phyloP scores from a whole-genome alignment of 306 rosid genomes.

The Pyrus communis region DNA sequence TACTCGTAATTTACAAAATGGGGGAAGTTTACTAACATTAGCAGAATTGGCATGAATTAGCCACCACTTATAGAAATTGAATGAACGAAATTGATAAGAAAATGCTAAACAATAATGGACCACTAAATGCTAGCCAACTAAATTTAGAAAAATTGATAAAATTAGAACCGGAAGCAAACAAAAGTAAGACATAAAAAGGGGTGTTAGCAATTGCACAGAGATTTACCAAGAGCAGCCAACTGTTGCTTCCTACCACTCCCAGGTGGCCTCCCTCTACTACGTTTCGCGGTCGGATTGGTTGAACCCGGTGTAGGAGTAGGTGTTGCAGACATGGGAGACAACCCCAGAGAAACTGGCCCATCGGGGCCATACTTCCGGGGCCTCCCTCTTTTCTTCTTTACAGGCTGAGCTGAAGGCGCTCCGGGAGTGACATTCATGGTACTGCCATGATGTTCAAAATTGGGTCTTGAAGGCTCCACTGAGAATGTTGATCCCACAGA shows the following conservation, averaged over 20 bases:
- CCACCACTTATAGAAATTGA: neutral
- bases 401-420: conserved; percentile 52
- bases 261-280: conserved; percentile 69
- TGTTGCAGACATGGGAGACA: conserved; percentile 61
- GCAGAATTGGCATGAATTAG: conserved; percentile 7
- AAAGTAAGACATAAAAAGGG: neutral
- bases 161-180: neutral
- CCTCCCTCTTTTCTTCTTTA: conserved; percentile 89
- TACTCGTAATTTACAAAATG: neutral
- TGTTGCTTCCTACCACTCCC: conserved; percentile 94
- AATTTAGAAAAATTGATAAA: neutral
- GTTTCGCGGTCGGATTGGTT: conserved; percentile 33
- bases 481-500: conserved; percentile 53
- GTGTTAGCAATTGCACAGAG: neutral
- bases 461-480: conserved; percentile 38
- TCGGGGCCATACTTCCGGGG: conserved; percentile 86
- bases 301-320: conserved; percentile 47
- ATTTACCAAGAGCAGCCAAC: conserved; percentile 67
- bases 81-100: neutral
- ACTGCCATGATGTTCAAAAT: conserved; percentile 50
- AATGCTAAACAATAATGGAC: neutral
- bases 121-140: neutral
- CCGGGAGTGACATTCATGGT: conserved; percentile 44
- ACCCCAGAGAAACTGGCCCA: conserved; percentile 65
- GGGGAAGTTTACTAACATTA: neutral